Evolutionary conservation across 345 rosid species (phyloP), one percentile per base, ranked within the genome.

Genomic region (Citrus maxima): DNA sequence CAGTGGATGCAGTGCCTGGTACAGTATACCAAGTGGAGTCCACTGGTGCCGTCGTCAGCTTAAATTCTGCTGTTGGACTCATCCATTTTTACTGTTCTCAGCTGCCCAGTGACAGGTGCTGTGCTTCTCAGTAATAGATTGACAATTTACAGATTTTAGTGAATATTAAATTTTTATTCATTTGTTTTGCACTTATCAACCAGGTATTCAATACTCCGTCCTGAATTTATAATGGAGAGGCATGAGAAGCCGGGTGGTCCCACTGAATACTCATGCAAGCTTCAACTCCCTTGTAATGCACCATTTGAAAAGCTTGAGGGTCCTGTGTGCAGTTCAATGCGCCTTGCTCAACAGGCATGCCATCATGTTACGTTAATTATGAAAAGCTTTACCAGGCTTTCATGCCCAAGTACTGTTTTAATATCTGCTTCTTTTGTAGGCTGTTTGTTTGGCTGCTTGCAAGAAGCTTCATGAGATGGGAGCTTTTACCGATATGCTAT

Each of bases 391-490:
- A 16, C 28, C 34, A 56, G n/a, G 35, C 49, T 62, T 76, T 79
- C 46, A 34, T 46, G 77, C 5, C 40, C 61, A 67, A 75, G 72
- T 79, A 46, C 78, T 40, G 58, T 56, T 49, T 75, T 59, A 80
- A 67, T 79, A 54, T 80, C 62, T 82, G 69, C 73, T 77, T 78
- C 56, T 77, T 77, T 28, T 83, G 85, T 73, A 95, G 98, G 97
- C 98, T 85, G 99, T 94, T 83, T 96, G 99, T 87, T 84, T 96
- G 86, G 97, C 94, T 82, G 99, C 97, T 82, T 94, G 99, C 92
- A 96, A 94, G 90, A 96, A 92, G 88, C 92, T 94, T 82, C 99
- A 96, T 80, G 99, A 96, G 88, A 91, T 96, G 99, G 98, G 97
- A 77, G 98, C 97, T 62, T 96, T 96, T 87, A 96, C 98, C 46